phyloP scores from a whole-genome alignment of 2,329 filamentous ascomycete genomes.

The Fusarium tupiense region DNA sequence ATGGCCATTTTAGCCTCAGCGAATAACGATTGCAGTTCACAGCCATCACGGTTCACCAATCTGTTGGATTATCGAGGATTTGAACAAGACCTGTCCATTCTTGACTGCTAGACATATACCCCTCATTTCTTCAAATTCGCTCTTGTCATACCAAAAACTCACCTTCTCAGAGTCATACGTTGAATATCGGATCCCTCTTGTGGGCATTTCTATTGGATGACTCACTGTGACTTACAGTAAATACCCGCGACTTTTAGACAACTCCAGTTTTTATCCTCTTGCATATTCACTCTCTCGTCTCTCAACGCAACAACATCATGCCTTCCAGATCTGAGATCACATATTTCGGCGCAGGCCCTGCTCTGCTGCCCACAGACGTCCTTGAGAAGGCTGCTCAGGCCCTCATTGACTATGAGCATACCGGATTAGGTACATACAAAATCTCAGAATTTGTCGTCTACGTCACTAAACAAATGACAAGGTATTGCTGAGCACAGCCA shows the following conservation, averaged over 20 bases:
- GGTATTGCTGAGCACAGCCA: constrained; percentile 87
- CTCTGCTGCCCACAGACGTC: constrained; percentile 83
- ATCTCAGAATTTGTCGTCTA: not conserved
- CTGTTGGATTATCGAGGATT: constrained; percentile 3
- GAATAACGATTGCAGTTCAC: constrained; percentile 31
- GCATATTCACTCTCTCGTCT: constrained; percentile 17
- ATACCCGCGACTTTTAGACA: constrained; percentile 13
- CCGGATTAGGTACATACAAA: constrained; percentile 71
- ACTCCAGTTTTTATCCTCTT: constrained; percentile 25
- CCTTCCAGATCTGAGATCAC: constrained; percentile 77
- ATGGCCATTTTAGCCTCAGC: constrained; percentile 8
- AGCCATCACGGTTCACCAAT: constrained; percentile 12
- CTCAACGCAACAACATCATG: constrained; percentile 57
- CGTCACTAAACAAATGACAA: not conserved
- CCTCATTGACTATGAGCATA: constrained; percentile 82
- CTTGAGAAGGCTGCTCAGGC: constrained; percentile 80
- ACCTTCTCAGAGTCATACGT: constrained; percentile 25
- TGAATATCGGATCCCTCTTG: constrained; percentile 18
- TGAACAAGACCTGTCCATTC: not conserved
- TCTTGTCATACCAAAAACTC: not conserved
- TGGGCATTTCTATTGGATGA: constrained; percentile 40
- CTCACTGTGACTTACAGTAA: constrained; percentile 25
- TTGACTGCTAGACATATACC: not conserved
- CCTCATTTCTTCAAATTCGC: constrained; percentile 1
- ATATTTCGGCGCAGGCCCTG: constrained; percentile 92